phyloP scores from a whole-genome alignment of 2,329 filamentous ascomycete species.

The Calonectria hawksworthii region DNA sequence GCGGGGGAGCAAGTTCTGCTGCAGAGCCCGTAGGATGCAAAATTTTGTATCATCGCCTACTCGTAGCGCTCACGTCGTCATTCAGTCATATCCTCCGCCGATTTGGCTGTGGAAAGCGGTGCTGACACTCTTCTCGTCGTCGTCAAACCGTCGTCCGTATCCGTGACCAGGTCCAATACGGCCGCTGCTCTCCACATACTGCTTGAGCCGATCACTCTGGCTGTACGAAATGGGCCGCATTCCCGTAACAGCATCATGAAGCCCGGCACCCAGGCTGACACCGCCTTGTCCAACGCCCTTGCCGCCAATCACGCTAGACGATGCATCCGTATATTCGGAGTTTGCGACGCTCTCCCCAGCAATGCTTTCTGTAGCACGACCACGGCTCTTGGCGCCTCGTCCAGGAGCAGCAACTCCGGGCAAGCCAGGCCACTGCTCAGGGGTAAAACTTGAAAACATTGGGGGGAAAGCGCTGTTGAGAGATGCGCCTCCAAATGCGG shows the following conservation, averaged over 20 bases:
- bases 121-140: slow-evolving; percentile 95
- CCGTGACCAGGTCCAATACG: slow-evolving; percentile 77
- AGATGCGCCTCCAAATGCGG: slow-evolving; percentile 87
- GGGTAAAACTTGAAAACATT: slow-evolving; percentile 94
- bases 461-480: slow-evolving; percentile 83
- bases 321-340: slow-evolving; percentile 89
- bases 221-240: slow-evolving; percentile 71
- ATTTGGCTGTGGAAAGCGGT: slow-evolving; percentile 98
- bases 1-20: slow-evolving; percentile 38
- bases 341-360: slow-evolving; percentile 94
- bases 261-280: slow-evolving; percentile 85
- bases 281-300: slow-evolving; percentile 86
- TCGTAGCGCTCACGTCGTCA: slow-evolving; percentile 41
- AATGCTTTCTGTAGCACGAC: slow-evolving; percentile 80
- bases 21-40: slow-evolving; percentile 46
- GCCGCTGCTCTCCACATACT: slow-evolving; percentile 90
- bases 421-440: slow-evolving; percentile 89
- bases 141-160: slow-evolving; percentile 82
- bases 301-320: slow-evolving; percentile 81
- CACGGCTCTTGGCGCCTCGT: slow-evolving; percentile 77
- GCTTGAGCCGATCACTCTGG: slow-evolving; percentile 84
- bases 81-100: slow-evolving; percentile 73
- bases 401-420: slow-evolving; percentile 72
- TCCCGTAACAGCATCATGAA: slow-evolving; percentile 81
- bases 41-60: slow-evolving; percentile 46